Base-by-base conservation (phyloP, 2,329 filamentous ascomycete species). In the Colletotrichum abscissum region DNA sequence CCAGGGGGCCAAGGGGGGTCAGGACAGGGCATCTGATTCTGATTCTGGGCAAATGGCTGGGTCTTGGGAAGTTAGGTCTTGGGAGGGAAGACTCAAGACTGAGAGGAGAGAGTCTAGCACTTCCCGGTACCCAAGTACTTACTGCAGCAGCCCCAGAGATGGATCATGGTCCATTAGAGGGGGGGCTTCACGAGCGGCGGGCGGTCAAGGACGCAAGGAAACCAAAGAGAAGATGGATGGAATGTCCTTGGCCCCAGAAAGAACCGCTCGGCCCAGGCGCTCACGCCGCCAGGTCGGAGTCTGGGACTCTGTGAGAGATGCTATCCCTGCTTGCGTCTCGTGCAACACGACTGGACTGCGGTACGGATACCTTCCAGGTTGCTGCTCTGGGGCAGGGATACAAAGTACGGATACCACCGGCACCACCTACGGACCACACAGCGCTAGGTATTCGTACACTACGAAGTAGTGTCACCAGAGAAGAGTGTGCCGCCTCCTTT, bases 141-240 rank as follows among this genome's bases (percentile, higher is more conserved):
- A 7, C 16, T 9, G 42, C 19, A 9, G 14, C 38, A 42, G 12
- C 38, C 42, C 42, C 19, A 11, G 42, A 49, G 19, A 49, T 49
- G 42, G 42, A 49, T 42, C 14, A 16, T 16, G 38, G 38, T 42
- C 38, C 38, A 42, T 16, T 11, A 12, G 16, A 42, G 38, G 19
- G 42, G 42, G 42, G 42, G 42, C 14, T 19, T 46, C 42, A 57
- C 42, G 55, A 69, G 33, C 54, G n/a, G 64, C 68, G 64, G 69
- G 72, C 69, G 72, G 69, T 69, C 69, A 74, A 65, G 63, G 46
- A 67, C 54, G 38, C 38, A 64, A 66, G 63, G 59, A 65, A 68
- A 69, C 24, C 56, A 55, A 71, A 73, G 73, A 76, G 67, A 75
- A 75, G 69, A 75, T 75, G 74, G 75, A 76, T 76, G 65, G 73